Conservation (phyloP, 2,329 filamentous ascomycete genomes). For the Aspergillus pseudoterreus region DNA sequence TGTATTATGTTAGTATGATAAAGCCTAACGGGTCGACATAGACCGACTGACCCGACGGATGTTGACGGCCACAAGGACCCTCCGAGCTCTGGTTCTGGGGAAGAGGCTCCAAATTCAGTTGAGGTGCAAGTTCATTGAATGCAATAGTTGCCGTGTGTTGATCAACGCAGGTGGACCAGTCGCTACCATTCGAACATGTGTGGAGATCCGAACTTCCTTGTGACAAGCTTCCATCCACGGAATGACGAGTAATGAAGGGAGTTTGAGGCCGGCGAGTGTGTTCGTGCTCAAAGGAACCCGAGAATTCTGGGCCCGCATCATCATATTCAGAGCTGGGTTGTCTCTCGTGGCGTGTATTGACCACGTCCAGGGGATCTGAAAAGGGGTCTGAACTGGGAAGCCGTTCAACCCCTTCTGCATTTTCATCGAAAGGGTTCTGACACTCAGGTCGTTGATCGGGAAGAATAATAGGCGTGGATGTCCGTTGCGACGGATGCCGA, state of each 20-base stretch:
- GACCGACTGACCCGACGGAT: no score
- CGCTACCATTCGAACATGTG: conserved; percentile 17
- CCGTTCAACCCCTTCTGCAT: conserved; percentile 7
- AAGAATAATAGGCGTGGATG: conserved; percentile 19
- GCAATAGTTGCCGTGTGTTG: conserved; percentile 20
- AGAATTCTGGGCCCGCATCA: conserved; percentile 6
- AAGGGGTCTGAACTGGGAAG: conserved; percentile 11
- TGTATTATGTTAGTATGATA: background rate
- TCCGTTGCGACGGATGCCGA: conserved; percentile 29
- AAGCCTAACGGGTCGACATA: no score
- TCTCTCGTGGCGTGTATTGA: conserved; percentile 6
- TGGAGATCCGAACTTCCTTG: conserved; percentile 18
- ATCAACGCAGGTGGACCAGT: conserved; percentile 21
- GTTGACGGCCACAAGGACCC: no score
- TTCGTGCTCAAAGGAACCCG: background rate
- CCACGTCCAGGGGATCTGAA: conserved; percentile 3
- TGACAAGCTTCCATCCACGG: conserved; percentile 12
- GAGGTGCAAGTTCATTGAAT: conserved; percentile 29
- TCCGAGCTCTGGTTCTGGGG: no score
- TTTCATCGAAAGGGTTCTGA: conserved; percentile 16
- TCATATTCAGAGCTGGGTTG: conserved; percentile 14
- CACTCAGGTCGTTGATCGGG: conserved; percentile 10
- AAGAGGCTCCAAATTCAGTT: conserved; percentile 20
- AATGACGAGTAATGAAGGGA: background rate
- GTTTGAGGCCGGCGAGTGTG: background rate